Evolutionary conservation across 495 filamentous ascomycete species (phyloP), one percentile per base, ranked within the genome.

Genomic region (Emericellopsis terricola): DNA sequence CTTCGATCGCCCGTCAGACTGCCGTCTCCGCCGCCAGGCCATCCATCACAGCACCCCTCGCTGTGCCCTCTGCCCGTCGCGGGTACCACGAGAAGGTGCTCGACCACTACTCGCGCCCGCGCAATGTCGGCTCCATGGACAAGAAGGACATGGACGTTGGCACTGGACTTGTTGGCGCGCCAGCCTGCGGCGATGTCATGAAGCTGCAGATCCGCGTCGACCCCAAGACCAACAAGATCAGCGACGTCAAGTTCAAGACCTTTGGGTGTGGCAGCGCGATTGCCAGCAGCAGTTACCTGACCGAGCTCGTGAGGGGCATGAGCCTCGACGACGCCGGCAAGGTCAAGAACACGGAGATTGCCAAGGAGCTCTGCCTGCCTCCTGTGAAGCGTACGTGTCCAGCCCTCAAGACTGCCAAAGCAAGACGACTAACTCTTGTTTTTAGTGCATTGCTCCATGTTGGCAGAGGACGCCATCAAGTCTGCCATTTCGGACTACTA

Each of bases 381-480:
- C 89, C 89, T 27, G 89, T 97, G 31, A 97, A 97, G 60, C 56
- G 80, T 86, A 59, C 57, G 76, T 76, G 15, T 36, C 29, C 15
- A 11, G 18, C 0, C 3, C 16, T 32, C n/a, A 15, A 16, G 16
- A 30, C 8, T 30, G 8, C 15, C 28, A 30, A 14, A 5, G 5
- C 5, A 7, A 30, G 15, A 16, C 5, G 5, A 14, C 33, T 35
- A 26, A 35, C 21, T 24, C 4, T 15, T 15, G n/a, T 15, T 43
- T 19, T 5, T 26, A 83, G 78, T 94, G 19, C 91, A 99, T 59
- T 99, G 91, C 69, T 94, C 86, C 38, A 94, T 99, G 81, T 75
- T 99, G 38, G 91, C 91, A 17, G 91, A 99, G 61, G 87, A 99
- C 53, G 91, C 91, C 39, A 94, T 99, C 71, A 94, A 94, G 60